phyloP scores from a whole-genome alignment of 352 stramenopile genomes.

The Phytophthora melonis region DNA sequence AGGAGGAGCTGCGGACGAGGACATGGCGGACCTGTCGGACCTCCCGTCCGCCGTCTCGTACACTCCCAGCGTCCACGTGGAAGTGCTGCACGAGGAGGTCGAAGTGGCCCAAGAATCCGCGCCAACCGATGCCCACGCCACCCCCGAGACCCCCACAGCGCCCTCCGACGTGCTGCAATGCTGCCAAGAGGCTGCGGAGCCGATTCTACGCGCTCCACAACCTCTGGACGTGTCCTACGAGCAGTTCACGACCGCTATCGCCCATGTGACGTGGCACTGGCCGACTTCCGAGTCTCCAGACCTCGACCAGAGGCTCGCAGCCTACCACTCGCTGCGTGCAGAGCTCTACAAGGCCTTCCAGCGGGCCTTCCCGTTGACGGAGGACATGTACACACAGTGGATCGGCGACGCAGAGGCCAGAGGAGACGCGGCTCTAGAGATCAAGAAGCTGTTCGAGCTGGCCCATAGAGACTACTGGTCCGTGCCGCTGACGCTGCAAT shows the following conservation, averaged over 20 bases:
- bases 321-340: slow-evolving; percentile 40
- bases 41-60: neutral
- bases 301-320: slow-evolving; percentile 11
- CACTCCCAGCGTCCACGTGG: slow-evolving; percentile 26
- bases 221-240: slow-evolving; percentile 46
- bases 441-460: slow-evolving; percentile 51
- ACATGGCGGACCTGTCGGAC: slow-evolving; percentile 26
- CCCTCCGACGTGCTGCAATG: slow-evolving; percentile 16
- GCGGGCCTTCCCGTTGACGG: slow-evolving; percentile 60
- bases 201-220: slow-evolving; percentile 17
- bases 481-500: slow-evolving; percentile 51
- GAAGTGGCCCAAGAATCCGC: slow-evolving; percentile 5
- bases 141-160: neutral
- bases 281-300: slow-evolving; percentile 19
- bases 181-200: slow-evolving; percentile 26
- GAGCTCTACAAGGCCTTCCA: slow-evolving; percentile 62
- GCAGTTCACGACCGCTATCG: slow-evolving; percentile 44
- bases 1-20: too few relatives aligned
- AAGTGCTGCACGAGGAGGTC: slow-evolving; percentile 43
- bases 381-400: slow-evolving; percentile 71
- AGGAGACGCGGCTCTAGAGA: slow-evolving; percentile 3
- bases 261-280: slow-evolving; percentile 47
- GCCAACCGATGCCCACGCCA: neutral
- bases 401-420: slow-evolving; percentile 40
- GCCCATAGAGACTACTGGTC: slow-evolving; percentile 65